These are phyloP conservation scores for Coelastrella sp. DNA, from an alignment of 139 green algal genomes.

Conservation along the genomic window DNA sequence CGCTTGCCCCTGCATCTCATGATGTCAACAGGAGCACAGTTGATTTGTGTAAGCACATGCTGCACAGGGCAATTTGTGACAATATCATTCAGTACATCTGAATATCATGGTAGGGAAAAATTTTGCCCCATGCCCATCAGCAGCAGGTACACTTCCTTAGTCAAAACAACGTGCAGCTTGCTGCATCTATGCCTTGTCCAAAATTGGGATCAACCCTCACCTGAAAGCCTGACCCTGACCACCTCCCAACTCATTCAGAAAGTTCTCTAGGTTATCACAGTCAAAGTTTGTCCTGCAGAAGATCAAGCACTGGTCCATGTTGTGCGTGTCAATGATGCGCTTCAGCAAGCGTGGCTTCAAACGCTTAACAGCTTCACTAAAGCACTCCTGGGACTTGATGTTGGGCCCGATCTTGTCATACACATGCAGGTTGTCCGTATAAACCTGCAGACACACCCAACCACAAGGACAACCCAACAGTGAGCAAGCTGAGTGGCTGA, in stretches of 20 bases:
- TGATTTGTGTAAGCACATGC: too few relatives aligned
- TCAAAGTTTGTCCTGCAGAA: conserved; percentile 83
- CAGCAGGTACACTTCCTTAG: neutral
- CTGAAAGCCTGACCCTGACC: conserved; percentile 8
- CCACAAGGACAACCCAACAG: too few relatives aligned
- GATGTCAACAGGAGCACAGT: neutral
- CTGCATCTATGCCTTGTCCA: too few relatives aligned
- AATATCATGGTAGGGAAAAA: too few relatives aligned
- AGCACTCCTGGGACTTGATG: conserved; percentile 58
- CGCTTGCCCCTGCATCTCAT: conserved; percentile 57
- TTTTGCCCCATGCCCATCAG: too few relatives aligned
- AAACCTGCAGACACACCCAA: conserved; percentile 44
- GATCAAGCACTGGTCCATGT: conserved; percentile 64
- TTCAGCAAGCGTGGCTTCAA: conserved; percentile 86
- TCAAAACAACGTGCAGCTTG: neutral
- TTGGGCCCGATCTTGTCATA: conserved; percentile 62
- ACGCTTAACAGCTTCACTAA: conserved; percentile 73
- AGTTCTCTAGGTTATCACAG: conserved; percentile 85
- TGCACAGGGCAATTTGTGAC: too few relatives aligned
- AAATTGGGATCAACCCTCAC: too few relatives aligned
- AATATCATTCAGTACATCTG: too few relatives aligned
- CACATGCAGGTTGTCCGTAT: conserved; percentile 77
- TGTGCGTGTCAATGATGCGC: conserved; percentile 69
- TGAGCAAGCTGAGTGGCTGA: too few relatives aligned
- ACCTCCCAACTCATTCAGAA: conserved; percentile 68